Conservation (phyloP, 2,329 filamentous ascomycete genomes). For the Stemphylium lycopersici region DNA sequence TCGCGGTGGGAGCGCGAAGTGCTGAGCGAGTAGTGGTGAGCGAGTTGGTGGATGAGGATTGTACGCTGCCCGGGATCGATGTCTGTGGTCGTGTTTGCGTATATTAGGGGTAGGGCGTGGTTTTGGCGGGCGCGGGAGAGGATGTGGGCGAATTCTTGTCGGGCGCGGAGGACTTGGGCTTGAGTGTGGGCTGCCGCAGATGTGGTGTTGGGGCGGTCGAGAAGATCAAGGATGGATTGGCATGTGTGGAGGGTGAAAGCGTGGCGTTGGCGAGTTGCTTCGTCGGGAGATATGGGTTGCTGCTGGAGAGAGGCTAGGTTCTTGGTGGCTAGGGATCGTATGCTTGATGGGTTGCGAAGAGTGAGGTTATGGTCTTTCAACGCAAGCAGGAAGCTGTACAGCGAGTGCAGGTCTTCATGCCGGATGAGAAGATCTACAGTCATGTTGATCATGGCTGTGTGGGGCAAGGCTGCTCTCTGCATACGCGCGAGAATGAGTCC, state of each 20-base stretch:
- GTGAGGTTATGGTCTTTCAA: conserved; percentile 11
- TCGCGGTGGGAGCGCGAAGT: conserved; percentile 25
- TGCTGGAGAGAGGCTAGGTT: conserved; percentile 10
- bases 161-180: conserved; percentile 8
- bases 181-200: background rate
- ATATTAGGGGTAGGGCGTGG: conserved; percentile 33
- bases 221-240: conserved; percentile 12
- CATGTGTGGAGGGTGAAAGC: conserved; percentile 10
- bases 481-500: conserved; percentile 21
- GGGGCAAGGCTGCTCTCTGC: conserved; percentile 16
- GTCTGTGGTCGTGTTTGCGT: conserved; percentile 21
- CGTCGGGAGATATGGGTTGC: background rate
- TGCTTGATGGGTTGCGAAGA: conserved; percentile 12
- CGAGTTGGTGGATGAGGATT: conserved; percentile 41
- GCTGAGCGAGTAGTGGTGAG: conserved; percentile 40
- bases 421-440: conserved; percentile 12
- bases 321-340: conserved; percentile 9
- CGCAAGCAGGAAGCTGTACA: conserved; percentile 16
- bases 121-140: conserved; percentile 28
- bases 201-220: conserved; percentile 5
- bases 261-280: conserved; percentile 12
- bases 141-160: conserved; percentile 36
- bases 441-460: conserved; percentile 19
- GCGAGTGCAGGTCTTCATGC: conserved; percentile 11
- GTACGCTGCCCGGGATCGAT: conserved; percentile 19